phyloP scores from a whole-genome alignment of 2,329 filamentous ascomycete species.

The Ophiocordyceps robertsii region DNA sequence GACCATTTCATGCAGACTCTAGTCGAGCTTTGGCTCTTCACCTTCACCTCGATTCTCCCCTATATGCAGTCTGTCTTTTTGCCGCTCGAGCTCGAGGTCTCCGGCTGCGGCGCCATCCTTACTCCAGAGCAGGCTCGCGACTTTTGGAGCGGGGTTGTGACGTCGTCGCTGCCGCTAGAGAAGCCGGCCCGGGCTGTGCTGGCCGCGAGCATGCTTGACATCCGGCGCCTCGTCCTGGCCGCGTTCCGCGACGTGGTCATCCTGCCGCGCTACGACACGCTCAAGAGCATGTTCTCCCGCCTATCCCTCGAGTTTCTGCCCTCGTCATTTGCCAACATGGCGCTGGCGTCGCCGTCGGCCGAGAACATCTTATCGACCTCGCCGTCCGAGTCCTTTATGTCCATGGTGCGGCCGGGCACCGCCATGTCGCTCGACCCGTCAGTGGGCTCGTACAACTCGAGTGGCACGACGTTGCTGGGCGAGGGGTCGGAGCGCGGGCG shows the following conservation, averaged over 20 bases:
- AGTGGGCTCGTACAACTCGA: slow-evolving; percentile 67
- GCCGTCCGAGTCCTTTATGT: slow-evolving; percentile 33
- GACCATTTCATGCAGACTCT: slow-evolving; percentile 81
- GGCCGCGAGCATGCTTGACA: slow-evolving; percentile 53
- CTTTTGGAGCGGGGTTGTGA: slow-evolving; percentile 69
- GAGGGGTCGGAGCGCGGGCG: slow-evolving; percentile 45
- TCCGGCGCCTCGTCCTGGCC: slow-evolving; percentile 77
- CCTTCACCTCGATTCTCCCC: slow-evolving; percentile 79
- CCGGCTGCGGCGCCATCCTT: slow-evolving; percentile 70
- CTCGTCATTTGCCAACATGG: slow-evolving; percentile 35
- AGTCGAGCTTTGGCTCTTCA: slow-evolving; percentile 88
- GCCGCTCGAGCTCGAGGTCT: slow-evolving; percentile 85
- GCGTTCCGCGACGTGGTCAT: slow-evolving; percentile 84
- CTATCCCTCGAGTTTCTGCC: slow-evolving; percentile 69
- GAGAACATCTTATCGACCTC: slow-evolving; percentile 38
- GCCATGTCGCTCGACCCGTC: slow-evolving; percentile 62
- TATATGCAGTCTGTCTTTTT: slow-evolving; percentile 94
- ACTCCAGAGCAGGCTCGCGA: slow-evolving; percentile 66
- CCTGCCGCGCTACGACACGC: slow-evolving; percentile 72
- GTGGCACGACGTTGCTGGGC: slow-evolving; percentile 67
- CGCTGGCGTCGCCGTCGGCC: slow-evolving; percentile 37
- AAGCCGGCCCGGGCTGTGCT: slow-evolving; percentile 29
- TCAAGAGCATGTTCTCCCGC: slow-evolving; percentile 83
- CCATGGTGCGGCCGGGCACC: slow-evolving; percentile 50
- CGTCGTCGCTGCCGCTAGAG: slow-evolving; percentile 19